Evolutionary conservation across 768 basidiomycete genomes (phyloP).

Genomic region (Suillus fuscotomentosus): DNA sequence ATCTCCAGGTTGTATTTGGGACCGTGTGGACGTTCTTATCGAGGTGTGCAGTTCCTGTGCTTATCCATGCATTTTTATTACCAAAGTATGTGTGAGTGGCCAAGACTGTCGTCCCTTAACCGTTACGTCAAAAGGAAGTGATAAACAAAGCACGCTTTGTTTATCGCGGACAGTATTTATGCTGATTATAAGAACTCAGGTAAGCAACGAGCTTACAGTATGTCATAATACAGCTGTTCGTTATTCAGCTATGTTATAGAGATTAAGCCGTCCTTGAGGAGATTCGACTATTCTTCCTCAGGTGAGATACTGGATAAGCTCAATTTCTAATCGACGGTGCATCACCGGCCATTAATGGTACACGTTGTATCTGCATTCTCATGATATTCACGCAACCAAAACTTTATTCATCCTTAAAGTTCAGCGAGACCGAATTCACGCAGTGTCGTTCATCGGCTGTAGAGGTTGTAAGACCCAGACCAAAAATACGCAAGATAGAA

Average conservation of each 20-base stretch:
- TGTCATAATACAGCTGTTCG: no score
- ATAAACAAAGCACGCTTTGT: no score
- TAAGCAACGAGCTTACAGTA: no score
- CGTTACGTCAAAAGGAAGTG: no score
- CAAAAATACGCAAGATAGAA: not conserved
- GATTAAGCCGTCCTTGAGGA: not conserved
- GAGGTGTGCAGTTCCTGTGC: not conserved
- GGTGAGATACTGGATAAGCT: not conserved
- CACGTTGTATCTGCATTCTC: not conserved
- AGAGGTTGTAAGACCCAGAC: constrained; percentile 1
- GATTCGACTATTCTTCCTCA: no score
- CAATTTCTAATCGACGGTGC: not conserved
- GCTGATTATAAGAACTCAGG: no score
- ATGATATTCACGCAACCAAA: not conserved
- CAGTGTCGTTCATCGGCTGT: constrained; percentile 84
- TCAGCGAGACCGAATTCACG: constrained; percentile 87
- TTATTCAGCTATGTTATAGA: not conserved
- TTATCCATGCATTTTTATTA: not conserved
- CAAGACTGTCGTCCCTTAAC: no score
- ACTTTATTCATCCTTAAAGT: constrained; percentile 50
- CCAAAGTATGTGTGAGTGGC: no score
- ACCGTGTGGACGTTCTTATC: not conserved
- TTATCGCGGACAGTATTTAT: no score
- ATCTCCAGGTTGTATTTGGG: not conserved
- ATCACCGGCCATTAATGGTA: no score